A percentile compares a stretch with the other conserved stretches of the same genome.
phyloP scores from a whole-genome alignment of 306 rosid genomes.

The Oxytropis ochrocephala region DNA sequence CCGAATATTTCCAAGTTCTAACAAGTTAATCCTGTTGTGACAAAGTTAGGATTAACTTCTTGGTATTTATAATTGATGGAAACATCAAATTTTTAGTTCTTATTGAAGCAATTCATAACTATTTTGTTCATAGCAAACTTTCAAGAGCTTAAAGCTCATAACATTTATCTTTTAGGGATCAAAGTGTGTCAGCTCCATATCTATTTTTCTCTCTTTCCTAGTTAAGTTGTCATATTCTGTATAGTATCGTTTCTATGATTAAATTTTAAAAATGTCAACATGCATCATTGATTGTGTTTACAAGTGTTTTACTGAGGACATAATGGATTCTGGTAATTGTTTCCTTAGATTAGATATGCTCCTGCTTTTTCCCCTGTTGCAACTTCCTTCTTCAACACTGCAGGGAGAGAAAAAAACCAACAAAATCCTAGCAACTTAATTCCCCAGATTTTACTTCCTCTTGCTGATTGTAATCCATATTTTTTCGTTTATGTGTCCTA shows the following conservation, averaged over 20 bases:
- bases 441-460: neutral
- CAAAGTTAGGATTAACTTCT: neutral
- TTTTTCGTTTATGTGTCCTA: constrained; percentile 35
- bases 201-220: too few relatives aligned
- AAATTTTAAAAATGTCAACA: neutral
- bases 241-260: neutral
- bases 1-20: neutral
- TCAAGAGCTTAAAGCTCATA: neutral
- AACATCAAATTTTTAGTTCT: neutral
- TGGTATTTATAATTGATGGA: neutral
- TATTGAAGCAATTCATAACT: neutral
- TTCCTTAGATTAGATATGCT: neutral
- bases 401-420: neutral
- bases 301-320: neutral
- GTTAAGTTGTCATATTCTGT: too few relatives aligned
- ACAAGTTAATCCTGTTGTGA: neutral
- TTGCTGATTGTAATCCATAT: constrained; percentile 29
- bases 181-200: neutral
- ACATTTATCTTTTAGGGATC: neutral
- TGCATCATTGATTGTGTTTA: neutral
- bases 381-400: neutral
- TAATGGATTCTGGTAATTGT: neutral
- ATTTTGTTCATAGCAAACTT: neutral
- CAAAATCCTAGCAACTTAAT: constrained; percentile 3
- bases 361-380: neutral